Base-by-base conservation (phyloP, 805 yeast genomes). In the Danielia reshetovae region DNA sequence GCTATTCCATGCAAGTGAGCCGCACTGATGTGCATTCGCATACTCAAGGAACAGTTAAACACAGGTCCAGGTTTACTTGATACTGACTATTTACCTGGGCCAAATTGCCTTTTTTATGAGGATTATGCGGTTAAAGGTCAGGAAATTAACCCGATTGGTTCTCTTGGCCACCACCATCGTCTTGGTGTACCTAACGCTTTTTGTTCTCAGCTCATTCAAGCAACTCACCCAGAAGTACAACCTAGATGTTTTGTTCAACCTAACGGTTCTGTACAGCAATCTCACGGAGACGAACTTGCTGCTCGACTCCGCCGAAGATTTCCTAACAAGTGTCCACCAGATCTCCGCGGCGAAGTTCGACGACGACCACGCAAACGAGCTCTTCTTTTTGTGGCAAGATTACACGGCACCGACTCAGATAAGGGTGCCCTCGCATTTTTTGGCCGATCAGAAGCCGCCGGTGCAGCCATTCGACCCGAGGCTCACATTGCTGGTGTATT, bases 381-480 rank as follows among this genome's bases (percentile, higher is more conserved):
- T 42, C n/a, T 27, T 26, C 18, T 34, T 37, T 13, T 34, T 40
- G 23, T 26, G 30, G 18, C 40, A 39, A n/a, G 34, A 33, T 7
- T 32, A 38, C 24, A 30, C 19, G 24, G 34, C 36, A 7, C 39
- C 35, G 10, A 38, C 42, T 4, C 18, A 15, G 22, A 29, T 42
- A 7, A 4, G 9, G 11, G 30, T 30, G 17, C 45, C 46, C 5
- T 25, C 11, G 3, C 34, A 37, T 22, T 42, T 25, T 13, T 9
- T 21, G 4, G 17, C 12, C n/a, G 15, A 5, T 3, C 13, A 24
- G 19, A 36, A 37, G 29, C 45, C 44, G 6, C 10, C 18, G n/a
- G 29, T 40, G 10, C 46, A 42, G 34, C 46, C 46, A 7, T 43
- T 38, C 26, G 57, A 52, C 31, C 55, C 57, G 7, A 39, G 57